Conservation (phyloP, 345 rosid genomes). For the Turritis glabra region DNA sequence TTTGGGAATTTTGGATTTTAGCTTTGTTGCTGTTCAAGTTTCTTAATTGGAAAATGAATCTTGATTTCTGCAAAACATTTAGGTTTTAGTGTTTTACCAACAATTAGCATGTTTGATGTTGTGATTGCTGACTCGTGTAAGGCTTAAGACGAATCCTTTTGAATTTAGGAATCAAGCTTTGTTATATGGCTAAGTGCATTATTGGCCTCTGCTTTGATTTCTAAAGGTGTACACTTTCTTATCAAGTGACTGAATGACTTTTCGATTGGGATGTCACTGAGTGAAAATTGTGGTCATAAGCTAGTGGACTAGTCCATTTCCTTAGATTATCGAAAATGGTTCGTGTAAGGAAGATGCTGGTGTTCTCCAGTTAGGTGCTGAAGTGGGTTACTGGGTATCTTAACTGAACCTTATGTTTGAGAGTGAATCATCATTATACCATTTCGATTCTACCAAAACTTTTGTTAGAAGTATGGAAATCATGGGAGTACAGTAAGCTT, state of each 20-base stretch:
- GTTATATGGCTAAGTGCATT: not conserved
- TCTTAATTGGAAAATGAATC: no score
- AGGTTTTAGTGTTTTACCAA: not conserved
- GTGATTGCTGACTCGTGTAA: not conserved
- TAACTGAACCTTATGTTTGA: not conserved
- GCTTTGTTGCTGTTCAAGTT: not conserved
- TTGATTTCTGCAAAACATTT: not conserved
- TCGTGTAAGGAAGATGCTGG: not conserved
- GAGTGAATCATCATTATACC: not conserved
- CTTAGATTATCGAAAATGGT: slow-evolving; percentile 1
- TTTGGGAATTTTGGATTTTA: not conserved
- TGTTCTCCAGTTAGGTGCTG: not conserved
- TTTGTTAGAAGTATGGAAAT: not conserved
- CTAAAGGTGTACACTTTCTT: not conserved
- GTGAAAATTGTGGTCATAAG: not conserved
- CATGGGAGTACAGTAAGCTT: not conserved
- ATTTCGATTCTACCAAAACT: not conserved
- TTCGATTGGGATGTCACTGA: not conserved
- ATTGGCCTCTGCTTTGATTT: slow-evolving; percentile 7
- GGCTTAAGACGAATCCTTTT: not conserved
- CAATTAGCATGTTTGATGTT: slow-evolving; percentile 14
- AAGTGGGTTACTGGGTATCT: not conserved
- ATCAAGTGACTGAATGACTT: not conserved
- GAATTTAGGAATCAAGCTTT: not conserved
- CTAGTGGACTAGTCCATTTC: not conserved